Conservation (phyloP, 495 filamentous ascomycete genomes). For the Immersiella caudata region DNA sequence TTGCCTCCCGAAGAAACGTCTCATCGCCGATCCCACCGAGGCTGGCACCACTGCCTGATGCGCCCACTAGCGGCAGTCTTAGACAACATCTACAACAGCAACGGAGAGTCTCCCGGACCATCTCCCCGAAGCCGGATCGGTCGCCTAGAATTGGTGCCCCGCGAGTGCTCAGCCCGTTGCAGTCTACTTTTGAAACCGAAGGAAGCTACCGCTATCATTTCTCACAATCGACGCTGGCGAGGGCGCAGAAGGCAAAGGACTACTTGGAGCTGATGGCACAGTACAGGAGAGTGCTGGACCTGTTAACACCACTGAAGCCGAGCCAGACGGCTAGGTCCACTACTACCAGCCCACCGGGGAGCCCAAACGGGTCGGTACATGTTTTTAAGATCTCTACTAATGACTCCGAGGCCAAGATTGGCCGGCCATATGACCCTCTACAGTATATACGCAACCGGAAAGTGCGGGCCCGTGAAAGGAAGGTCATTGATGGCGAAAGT, state of each 20-base stretch:
- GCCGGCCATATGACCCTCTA: slow-evolving; percentile 79
- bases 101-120: slow-evolving; percentile 58
- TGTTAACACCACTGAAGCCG: slow-evolving; percentile 70
- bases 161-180: slow-evolving; percentile 45
- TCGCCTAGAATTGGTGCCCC: slow-evolving; percentile 40
- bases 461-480: slow-evolving; percentile 71
- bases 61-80: slow-evolving; percentile 55
- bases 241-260: slow-evolving; percentile 76
- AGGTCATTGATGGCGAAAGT: slow-evolving; percentile 67
- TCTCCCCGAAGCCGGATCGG: slow-evolving; percentile 58
- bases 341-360: slow-evolving; percentile 35
- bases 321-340: slow-evolving; percentile 30
- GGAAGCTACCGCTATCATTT: slow-evolving; percentile 60
- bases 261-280: slow-evolving; percentile 79
- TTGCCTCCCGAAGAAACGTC: slow-evolving; percentile 58
- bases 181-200: slow-evolving; percentile 46
- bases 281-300: slow-evolving; percentile 74
- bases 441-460: slow-evolving; percentile 86
- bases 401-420: slow-evolving; percentile 38
- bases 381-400: slow-evolving; percentile 19
- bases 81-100: slow-evolving; percentile 69
- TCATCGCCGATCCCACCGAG: slow-evolving; percentile 54
- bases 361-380: slow-evolving; percentile 34
- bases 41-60: slow-evolving; percentile 47
- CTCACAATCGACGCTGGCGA: slow-evolving; percentile 73